phyloP scores from a whole-genome alignment of 441 rosid genomes.

The Corymbia calophylla region DNA sequence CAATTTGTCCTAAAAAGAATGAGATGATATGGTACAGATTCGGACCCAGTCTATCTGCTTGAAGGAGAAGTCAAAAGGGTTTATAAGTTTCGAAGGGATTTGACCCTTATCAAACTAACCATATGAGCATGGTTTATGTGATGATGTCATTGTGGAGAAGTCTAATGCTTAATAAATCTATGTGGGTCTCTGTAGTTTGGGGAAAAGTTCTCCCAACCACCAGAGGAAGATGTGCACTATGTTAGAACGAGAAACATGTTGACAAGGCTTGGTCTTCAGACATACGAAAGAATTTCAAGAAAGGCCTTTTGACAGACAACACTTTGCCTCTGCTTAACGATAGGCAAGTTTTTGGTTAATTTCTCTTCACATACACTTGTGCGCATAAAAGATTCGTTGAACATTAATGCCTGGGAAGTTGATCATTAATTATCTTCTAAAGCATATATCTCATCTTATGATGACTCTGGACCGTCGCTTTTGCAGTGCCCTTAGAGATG shows the following conservation, averaged over 20 bases:
- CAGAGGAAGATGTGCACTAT: slow-evolving; percentile 49
- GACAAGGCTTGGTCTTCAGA: slow-evolving; percentile 66
- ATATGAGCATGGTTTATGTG: neutral
- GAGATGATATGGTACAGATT: neutral
- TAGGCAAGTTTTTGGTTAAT: slow-evolving; percentile 37
- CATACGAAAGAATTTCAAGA: slow-evolving; percentile 89
- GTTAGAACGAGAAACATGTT: slow-evolving; percentile 61
- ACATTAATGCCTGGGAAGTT: neutral
- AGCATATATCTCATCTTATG: neutral
- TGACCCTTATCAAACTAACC: neutral
- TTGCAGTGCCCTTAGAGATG: slow-evolving; percentile 87
- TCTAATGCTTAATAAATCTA: neutral
- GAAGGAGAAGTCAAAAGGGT: neutral
- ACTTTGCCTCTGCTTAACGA: slow-evolving; percentile 89
- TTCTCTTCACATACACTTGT: neutral
- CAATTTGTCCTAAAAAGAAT: neutral
- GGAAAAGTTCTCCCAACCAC: slow-evolving; percentile 60
- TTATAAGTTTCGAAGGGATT: neutral
- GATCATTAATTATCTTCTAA: neutral
- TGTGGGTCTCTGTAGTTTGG: slow-evolving; percentile 49
- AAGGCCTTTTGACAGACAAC: slow-evolving; percentile 71
- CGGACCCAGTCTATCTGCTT: neutral
- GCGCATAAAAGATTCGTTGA: neutral
- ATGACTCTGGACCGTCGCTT: neutral
- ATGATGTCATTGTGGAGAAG: neutral